Evolutionary conservation across 148 eudicot species (phyloP), one percentile per base, ranked within the genome.

Genomic region (Spergularia marina): DNA sequence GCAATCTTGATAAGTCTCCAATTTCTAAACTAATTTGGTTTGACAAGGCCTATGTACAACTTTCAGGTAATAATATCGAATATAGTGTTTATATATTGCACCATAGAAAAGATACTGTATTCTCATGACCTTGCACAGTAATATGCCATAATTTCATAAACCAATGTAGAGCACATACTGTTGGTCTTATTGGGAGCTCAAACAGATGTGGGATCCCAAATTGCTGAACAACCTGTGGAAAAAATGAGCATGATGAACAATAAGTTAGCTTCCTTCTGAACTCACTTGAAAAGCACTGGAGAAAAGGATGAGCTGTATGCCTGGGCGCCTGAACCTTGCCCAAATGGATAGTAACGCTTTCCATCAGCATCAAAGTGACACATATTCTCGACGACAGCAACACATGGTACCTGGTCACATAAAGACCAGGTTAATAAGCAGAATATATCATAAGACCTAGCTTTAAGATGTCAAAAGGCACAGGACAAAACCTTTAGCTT

Each of bases 351-450:
- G 74, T 88, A 91, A 51, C 99, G 94, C 86, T 92, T 92, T 76
- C 99, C 99, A 84, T 95, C 99, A 15, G 98, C 99, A 82, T 95
- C 99, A 80, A 95, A 95, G 83, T 92, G 98, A 84, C 93, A 92
- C 99, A 95, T 95, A 73, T 95, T 95, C 84, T 95, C 99, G 61
- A 95, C 98, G 66, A 95, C 99, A 74, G 99, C 97, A 59, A 95
- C 93, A 64, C 99, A 92, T 52, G 99, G 99, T 47, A 95, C 99
- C 99, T 95, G 82, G 34, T 34, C 59, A 63, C 36, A 44, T 18
- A 40, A 47, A n/a, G 34, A 44, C 1, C 15, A 44, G 40, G 41
- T 20, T 66, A 44, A 23, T 11, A 12, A 57, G 40, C 53, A 74
- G 2, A 25, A 55, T 8, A 9, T 23, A 23, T 17, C 39, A 34